Evolutionary conservation across 768 basidiomycete species (phyloP).

Genomic region (Serendipita sp.): DNA sequence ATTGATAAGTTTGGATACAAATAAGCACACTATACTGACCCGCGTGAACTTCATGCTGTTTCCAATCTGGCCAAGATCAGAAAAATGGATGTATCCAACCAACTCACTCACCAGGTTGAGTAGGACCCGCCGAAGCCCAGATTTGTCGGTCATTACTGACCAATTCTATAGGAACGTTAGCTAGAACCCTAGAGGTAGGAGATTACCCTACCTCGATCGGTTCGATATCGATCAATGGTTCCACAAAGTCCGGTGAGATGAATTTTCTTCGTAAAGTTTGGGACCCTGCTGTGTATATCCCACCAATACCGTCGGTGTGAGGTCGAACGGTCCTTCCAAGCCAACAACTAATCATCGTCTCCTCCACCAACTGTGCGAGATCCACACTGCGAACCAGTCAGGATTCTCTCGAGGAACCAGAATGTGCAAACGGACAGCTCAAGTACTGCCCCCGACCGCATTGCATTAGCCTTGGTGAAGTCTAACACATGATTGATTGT

Average conservation of each 20-base stretch:
- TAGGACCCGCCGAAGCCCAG: not conserved
- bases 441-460: slow-evolving; percentile 20
- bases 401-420: too few species aligned
- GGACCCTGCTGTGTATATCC: not conserved
- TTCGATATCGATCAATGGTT: not conserved
- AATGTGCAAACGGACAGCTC: too few species aligned
- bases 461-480: slow-evolving; percentile 59
- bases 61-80: not conserved
- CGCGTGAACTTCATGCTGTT: not conserved
- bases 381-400: not conserved
- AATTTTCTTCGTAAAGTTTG: not conserved
- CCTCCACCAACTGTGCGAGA: not conserved
- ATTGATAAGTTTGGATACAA: not conserved
- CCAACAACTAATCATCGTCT: not conserved
- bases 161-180: not conserved
- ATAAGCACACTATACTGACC: not conserved
- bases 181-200: too few species aligned
- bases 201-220: not conserved
- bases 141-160: not conserved
- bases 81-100: not conserved
- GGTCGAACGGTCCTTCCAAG: not conserved
- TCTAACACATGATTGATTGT: slow-evolving; percentile 95
- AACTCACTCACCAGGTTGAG: not conserved
- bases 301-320: not conserved
- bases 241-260: not conserved